Evolutionary conservation across 257 asterid species (phyloP).

Genomic region (Capsicum rhomboideum): DNA sequence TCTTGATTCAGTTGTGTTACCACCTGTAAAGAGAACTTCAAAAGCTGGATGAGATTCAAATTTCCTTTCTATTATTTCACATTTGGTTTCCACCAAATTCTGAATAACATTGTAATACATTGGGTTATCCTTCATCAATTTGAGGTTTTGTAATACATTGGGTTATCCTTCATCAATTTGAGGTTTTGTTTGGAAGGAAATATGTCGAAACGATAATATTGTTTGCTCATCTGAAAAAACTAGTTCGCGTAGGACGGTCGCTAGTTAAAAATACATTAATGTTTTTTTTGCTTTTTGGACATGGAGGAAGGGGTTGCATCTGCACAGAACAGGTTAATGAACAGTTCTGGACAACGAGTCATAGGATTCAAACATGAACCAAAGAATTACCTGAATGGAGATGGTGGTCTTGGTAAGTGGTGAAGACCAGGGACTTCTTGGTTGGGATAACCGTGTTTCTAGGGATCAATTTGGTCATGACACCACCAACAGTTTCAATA

Average conservation of each 20-base stretch:
- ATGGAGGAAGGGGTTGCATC: too few relatives aligned
- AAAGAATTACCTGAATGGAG: slow-evolving; percentile 59
- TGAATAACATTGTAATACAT: neutral
- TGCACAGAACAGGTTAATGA: neutral
- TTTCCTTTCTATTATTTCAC: neutral
- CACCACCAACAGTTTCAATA: slow-evolving; percentile 97
- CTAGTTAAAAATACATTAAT: neutral
- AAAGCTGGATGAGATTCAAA: slow-evolving; percentile 66
- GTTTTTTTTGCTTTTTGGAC: too few relatives aligned
- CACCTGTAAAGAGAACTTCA: slow-evolving; percentile 71
- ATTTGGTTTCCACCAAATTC: neutral
- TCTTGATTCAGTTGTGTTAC: slow-evolving; percentile 66
- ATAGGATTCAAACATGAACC: neutral
- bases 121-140: neutral
- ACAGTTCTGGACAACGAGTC: neutral
- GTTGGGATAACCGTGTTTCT: slow-evolving; percentile 93
- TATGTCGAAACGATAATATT: neutral
- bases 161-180: neutral
- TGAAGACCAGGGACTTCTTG: slow-evolving; percentile 88
- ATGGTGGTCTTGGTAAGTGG: slow-evolving; percentile 97
- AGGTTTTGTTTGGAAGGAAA: neutral
- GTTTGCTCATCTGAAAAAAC: neutral
- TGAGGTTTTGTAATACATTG: neutral
- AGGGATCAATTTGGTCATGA: slow-evolving; percentile 97
- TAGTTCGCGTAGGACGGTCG: neutral